A percentile compares a stretch with the other conserved stretches of the same genome.
Conservation (phyloP, 2,329 filamentous ascomycete genomes). For the Claviceps sp. region DNA sequence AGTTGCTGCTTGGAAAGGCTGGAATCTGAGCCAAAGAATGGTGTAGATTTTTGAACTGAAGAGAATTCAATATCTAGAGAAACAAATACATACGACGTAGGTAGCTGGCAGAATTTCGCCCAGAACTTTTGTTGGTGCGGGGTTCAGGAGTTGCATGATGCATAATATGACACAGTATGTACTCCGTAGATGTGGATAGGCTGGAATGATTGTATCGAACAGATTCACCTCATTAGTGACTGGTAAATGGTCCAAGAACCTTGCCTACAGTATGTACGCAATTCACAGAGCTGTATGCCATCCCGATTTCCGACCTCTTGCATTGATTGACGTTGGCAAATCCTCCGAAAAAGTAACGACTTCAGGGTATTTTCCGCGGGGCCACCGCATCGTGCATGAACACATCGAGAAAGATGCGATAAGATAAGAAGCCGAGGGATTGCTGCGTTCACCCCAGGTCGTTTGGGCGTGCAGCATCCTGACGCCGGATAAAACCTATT, state of each 20-base stretch:
- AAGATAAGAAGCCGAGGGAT: slow-evolving; percentile 6
- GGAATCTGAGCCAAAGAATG: too few species aligned
- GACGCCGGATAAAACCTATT: slow-evolving; percentile 23
- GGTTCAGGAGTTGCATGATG: background rate
- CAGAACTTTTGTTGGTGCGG: background rate
- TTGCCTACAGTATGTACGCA: background rate
- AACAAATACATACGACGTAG: too few species aligned
- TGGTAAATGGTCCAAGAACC: background rate
- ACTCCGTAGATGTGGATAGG: background rate
- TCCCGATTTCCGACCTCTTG: background rate
- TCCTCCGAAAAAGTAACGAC: background rate
- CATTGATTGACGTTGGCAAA: background rate
- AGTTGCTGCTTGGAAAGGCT: background rate
- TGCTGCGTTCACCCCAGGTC: slow-evolving; percentile 5
- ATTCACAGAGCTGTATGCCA: background rate
- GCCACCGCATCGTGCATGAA: background rate
- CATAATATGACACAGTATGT: background rate
- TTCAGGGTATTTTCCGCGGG: background rate
- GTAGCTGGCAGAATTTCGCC: too few species aligned
- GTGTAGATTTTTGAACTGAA: background rate
- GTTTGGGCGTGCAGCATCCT: background rate
- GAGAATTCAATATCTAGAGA: too few species aligned
- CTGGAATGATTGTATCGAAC: background rate
- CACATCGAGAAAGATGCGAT: slow-evolving; percentile 4
- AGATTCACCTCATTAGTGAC: background rate